phyloP scores from a whole-genome alignment of 352 stramenopile species.

The Phytophthora pistaciae region DNA sequence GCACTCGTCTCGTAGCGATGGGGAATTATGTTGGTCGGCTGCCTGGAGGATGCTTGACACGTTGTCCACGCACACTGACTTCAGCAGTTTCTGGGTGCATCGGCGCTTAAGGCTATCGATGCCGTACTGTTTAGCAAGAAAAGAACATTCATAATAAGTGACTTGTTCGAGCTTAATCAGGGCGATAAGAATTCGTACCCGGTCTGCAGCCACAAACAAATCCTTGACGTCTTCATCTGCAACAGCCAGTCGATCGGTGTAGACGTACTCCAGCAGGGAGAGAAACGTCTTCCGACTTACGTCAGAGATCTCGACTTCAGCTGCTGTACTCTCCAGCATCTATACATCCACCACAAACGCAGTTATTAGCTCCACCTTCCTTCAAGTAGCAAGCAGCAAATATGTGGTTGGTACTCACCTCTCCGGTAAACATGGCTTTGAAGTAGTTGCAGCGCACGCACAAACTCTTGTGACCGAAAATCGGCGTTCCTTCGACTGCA shows the following conservation, averaged over 20 bases:
- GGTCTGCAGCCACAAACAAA: conserved; percentile 93
- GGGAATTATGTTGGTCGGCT: conserved; percentile 95
- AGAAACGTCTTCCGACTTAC: conserved; percentile 93
- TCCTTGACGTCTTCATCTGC: conserved; percentile 91
- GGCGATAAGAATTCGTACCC: conserved; percentile 39
- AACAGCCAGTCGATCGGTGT: conserved; percentile 94
- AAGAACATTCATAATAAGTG: no score
- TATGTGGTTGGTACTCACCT: conserved; percentile 39
- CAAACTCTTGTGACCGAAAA: conserved; percentile 92
- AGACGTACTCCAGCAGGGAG: conserved; percentile 95
- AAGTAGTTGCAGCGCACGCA: conserved; percentile 96
- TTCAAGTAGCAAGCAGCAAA: not conserved
- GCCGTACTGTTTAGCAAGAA: conserved; percentile 56
- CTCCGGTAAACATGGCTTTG: conserved; percentile 86
- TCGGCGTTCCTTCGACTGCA: conserved; percentile 80
- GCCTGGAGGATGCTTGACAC: conserved; percentile 96
- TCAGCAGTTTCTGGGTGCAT: conserved; percentile 96
- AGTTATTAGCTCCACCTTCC: not conserved
- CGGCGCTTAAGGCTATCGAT: conserved; percentile 90
- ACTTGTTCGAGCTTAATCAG: no score
- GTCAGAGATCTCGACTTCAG: conserved; percentile 92
- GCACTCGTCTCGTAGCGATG: conserved; percentile 93
- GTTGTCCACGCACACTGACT: conserved; percentile 96
- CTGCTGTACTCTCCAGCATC: conserved; percentile 91
- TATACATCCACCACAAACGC: conserved; percentile 33